Conservation (phyloP, 148 eudicot genomes). For the Oxyria digyna region DNA sequence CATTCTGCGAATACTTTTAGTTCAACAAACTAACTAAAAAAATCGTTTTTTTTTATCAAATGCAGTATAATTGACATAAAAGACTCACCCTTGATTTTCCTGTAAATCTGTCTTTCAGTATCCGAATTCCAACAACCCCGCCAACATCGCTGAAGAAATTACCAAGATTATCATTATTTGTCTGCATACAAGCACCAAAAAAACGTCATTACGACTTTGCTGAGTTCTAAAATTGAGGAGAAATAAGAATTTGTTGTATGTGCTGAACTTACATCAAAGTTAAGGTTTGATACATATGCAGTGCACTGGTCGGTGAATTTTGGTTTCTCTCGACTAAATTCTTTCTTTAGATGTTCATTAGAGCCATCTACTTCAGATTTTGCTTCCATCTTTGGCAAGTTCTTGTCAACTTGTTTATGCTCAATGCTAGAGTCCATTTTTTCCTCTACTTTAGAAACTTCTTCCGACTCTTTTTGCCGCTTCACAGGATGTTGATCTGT, state of each 20-base stretch:
- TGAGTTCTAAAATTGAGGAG: not conserved
- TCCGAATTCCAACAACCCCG: conserved; percentile 67
- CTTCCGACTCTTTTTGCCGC: conserved; percentile 37
- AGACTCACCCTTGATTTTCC: conserved; percentile 66
- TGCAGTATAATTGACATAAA: too few relatives aligned
- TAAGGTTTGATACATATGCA: conserved; percentile 75
- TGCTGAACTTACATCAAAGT: conserved; percentile 31
- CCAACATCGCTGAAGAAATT: conserved; percentile 79
- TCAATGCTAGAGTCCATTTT: conserved; percentile 19
- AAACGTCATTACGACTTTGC: conserved; percentile 1
- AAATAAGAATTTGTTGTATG: not conserved
- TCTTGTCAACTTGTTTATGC: conserved; percentile 20
- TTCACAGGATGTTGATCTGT: conserved; percentile 51
- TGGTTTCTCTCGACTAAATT: conserved; percentile 23
- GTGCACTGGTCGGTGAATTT: conserved; percentile 77
- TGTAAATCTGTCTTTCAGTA: conserved; percentile 63
- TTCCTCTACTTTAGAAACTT: conserved; percentile 15
- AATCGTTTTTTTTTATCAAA: too few relatives aligned
- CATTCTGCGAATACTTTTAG: not conserved
- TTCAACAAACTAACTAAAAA: too few relatives aligned
- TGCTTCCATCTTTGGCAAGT: conserved; percentile 19
- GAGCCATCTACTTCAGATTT: conserved; percentile 19
- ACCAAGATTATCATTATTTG: conserved; percentile 43
- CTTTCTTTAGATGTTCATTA: conserved; percentile 22
- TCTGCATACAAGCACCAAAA: conserved; percentile 33